Evolutionary conservation across 306 rosid species (phyloP).

Genomic region (Oemleria cerasiformis): DNA sequence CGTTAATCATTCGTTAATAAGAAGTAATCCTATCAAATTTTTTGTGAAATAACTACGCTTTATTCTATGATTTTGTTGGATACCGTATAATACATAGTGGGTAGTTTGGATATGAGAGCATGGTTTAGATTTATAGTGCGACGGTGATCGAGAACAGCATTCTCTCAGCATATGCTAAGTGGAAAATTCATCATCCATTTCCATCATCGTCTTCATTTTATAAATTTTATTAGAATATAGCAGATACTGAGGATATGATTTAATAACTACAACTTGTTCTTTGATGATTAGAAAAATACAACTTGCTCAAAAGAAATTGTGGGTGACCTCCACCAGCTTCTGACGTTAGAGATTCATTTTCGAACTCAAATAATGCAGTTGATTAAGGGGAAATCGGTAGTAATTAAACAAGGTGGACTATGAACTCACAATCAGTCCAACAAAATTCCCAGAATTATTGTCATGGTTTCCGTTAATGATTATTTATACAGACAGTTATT

Average conservation of each 20-base stretch:
- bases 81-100: not conserved
- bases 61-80: no score
- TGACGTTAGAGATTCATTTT: not conserved
- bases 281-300: conserved; percentile 8
- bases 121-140: not conserved
- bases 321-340: not conserved
- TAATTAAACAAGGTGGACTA: no score
- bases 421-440: no score
- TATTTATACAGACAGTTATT: no score
- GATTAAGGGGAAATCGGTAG: not conserved
- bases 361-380: not conserved
- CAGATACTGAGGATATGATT: conserved; percentile 19
- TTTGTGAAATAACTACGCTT: no score
- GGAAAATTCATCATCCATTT: conserved; percentile 6
- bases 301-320: not conserved
- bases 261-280: conserved; percentile 19
- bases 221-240: not conserved
- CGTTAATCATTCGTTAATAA: no score
- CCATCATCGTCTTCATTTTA: not conserved
- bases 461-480: no score
- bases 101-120: not conserved
- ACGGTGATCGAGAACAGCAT: not conserved
- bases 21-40: no score
- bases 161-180: not conserved
- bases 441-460: no score